Evolutionary conservation across 2,329 filamentous ascomycete species (phyloP).

Genomic region (Claviceps digitariae): DNA sequence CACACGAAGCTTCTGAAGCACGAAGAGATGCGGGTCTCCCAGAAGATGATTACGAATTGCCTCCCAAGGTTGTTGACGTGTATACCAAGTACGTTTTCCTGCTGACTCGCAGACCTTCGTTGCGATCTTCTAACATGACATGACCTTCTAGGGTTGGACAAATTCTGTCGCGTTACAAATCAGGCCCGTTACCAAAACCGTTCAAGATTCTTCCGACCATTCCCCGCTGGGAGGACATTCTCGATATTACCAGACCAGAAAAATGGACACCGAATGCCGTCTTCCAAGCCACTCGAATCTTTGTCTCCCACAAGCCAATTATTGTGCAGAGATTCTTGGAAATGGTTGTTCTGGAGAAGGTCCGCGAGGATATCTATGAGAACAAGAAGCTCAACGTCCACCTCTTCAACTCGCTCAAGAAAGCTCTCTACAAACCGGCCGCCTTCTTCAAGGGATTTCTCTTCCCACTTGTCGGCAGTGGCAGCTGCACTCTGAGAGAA

Average conservation of each 20-base stretch:
- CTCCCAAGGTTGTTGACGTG: slow-evolving; percentile 84
- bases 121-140: slow-evolving; percentile 8
- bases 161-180: slow-evolving; percentile 85
- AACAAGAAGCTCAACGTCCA: slow-evolving; percentile 93
- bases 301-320: slow-evolving; percentile 69
- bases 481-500: slow-evolving; percentile 84
- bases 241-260: slow-evolving; percentile 72
- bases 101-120: neutral
- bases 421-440: slow-evolving; percentile 81
- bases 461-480: slow-evolving; percentile 74
- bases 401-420: slow-evolving; percentile 85
- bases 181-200: slow-evolving; percentile 90
- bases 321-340: slow-evolving; percentile 77
- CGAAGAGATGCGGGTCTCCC: slow-evolving; percentile 34
- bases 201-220: slow-evolving; percentile 94
- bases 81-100: slow-evolving; percentile 58
- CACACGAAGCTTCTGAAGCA: slow-evolving; percentile 61
- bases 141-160: slow-evolving; percentile 59
- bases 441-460: slow-evolving; percentile 96
- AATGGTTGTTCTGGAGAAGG: slow-evolving; percentile 72
- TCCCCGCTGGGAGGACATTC: slow-evolving; percentile 78
- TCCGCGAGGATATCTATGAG: slow-evolving; percentile 90
- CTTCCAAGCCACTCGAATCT: slow-evolving; percentile 84
- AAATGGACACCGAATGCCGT: slow-evolving; percentile 59
- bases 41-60: slow-evolving; percentile 75